phyloP scores from a whole-genome alignment of 2,329 filamentous ascomycete genomes.

The Monilinia fructicola region DNA sequence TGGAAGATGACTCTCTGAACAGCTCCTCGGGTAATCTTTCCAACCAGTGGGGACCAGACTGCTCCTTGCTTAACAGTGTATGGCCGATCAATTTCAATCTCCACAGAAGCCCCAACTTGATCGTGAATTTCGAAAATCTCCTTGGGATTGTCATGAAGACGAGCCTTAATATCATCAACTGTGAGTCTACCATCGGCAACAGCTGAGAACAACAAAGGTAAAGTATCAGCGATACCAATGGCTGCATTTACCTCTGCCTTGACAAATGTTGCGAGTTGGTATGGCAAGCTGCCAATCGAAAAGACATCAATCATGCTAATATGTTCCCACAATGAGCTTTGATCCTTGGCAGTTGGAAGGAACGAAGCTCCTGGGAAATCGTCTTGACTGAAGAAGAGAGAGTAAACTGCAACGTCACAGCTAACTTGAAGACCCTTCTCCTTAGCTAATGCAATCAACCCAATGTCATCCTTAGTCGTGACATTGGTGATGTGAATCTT shows the following conservation, averaged over 20 bases:
- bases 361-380: constrained; percentile 67
- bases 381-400: constrained; percentile 69
- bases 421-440: constrained; percentile 79
- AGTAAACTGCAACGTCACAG: constrained; percentile 79
- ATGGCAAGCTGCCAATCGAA: constrained; percentile 75
- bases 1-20: constrained; percentile 76
- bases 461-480: constrained; percentile 78
- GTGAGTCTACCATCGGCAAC: constrained; percentile 72
- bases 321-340: constrained; percentile 72
- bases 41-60: constrained; percentile 70
- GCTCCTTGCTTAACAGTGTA: constrained; percentile 56
- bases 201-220: constrained; percentile 74
- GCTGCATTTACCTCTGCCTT: constrained; percentile 56
- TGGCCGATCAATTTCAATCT: constrained; percentile 73
- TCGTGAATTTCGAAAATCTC: constrained; percentile 81
- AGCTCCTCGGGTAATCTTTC: constrained; percentile 65
- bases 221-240: constrained; percentile 68
- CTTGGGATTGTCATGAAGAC: constrained; percentile 76
- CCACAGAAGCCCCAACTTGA: constrained; percentile 69
- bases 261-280: constrained; percentile 64
- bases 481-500: constrained; percentile 79
- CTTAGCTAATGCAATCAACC: constrained; percentile 73
- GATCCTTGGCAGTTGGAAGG: constrained; percentile 66
- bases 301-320: constrained; percentile 74
- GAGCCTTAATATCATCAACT: constrained; percentile 68